Evolutionary conservation across 228 moss, liverwort and hornwort species (phyloP).

Genomic region (Sphagnum fallax): DNA sequence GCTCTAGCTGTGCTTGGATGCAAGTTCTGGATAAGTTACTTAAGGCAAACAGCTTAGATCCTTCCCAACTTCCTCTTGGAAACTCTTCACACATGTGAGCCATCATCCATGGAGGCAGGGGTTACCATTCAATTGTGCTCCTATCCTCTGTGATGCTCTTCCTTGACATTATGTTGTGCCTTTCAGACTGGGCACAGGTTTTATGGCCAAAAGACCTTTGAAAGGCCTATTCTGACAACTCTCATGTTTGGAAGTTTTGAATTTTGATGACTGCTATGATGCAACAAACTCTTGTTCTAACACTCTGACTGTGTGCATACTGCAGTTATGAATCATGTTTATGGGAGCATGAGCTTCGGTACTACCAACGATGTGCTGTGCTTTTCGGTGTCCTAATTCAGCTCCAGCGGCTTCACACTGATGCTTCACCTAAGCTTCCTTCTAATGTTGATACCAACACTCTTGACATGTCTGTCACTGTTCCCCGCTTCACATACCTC

Average conservation of each 20-base stretch:
- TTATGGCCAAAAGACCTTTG: too few relatives aligned
- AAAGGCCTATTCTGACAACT: background rate
- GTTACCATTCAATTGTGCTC: too few relatives aligned
- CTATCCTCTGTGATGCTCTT: too few relatives aligned
- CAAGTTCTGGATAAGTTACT: too few relatives aligned
- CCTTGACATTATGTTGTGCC: too few relatives aligned
- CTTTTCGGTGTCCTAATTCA: conserved; percentile 84
- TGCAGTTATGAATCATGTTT: conserved; percentile 85
- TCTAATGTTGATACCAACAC: conserved; percentile 67
- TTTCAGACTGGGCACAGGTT: too few relatives aligned
- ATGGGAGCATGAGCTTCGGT: conserved; percentile 84
- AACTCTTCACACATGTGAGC: too few relatives aligned
- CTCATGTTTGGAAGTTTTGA: background rate
- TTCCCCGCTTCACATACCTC: conserved; percentile 88
- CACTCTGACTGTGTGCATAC: background rate
- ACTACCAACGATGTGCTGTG: conserved; percentile 86
- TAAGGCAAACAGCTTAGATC: too few relatives aligned
- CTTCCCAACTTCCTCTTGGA: too few relatives aligned
- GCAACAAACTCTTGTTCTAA: background rate
- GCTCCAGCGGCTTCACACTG: conserved; percentile 74
- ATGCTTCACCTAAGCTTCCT: conserved; percentile 35
- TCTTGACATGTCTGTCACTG: conserved; percentile 72
- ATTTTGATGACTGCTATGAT: background rate
- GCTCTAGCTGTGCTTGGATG: too few relatives aligned
- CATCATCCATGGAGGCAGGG: too few relatives aligned